Conservation (phyloP, 2,329 filamentous ascomycete species). For the Aspergillus carbonarius region DNA sequence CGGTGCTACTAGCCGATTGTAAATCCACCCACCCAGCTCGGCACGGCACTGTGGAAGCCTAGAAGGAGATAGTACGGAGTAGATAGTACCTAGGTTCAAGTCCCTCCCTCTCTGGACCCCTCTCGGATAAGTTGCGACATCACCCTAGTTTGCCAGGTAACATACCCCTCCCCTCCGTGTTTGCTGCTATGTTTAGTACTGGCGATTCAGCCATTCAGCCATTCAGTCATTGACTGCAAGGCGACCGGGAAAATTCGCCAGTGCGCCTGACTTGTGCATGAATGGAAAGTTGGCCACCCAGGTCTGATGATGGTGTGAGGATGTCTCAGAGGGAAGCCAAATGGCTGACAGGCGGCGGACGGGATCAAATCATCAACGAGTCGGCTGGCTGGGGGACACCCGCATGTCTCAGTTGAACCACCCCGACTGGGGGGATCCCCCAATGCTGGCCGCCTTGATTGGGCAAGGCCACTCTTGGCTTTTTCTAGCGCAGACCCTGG, state of each 20-base stretch:
- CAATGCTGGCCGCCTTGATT: slow-evolving; percentile 4
- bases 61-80: background rate
- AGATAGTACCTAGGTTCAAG: background rate
- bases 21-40: background rate
- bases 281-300: background rate
- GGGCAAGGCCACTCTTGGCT: slow-evolving; percentile 19
- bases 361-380: background rate
- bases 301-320: background rate
- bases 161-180: background rate
- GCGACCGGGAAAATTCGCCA: background rate
- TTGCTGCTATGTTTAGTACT: background rate
- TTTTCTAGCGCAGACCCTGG: slow-evolving; percentile 21
- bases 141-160: background rate
- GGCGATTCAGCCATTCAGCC: too few relatives aligned
- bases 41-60: background rate
- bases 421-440: background rate
- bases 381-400: background rate
- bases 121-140: background rate
- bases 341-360: background rate
- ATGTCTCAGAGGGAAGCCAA: background rate
- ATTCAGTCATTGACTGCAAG: background rate
- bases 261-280: background rate
- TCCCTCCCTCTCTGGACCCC: background rate
- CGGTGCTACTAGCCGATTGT: slow-evolving; percentile 16
- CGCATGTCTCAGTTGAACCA: slow-evolving; percentile 14